Evolutionary conservation across 495 filamentous ascomycete genomes (phyloP).

Genomic region (Penicillium argentinense): DNA sequence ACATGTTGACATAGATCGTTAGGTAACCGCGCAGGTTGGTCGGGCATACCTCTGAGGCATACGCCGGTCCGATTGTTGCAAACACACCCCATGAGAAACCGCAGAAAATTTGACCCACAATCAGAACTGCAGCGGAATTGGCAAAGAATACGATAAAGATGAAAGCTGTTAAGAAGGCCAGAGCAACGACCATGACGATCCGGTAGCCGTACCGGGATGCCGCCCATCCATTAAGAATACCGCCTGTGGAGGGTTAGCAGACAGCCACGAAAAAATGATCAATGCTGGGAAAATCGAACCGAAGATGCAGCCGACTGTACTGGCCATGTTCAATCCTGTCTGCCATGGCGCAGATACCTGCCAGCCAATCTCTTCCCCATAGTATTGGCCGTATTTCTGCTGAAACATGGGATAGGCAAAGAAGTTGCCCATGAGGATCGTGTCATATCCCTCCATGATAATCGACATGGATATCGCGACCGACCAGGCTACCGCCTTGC

Average conservation of each 20-base stretch:
- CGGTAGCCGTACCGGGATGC: constrained; percentile 49
- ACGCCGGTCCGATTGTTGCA: constrained; percentile 57
- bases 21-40: constrained; percentile 55
- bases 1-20: constrained; percentile 62
- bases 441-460: constrained; percentile 55
- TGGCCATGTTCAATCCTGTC: constrained; percentile 34
- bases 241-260: constrained; percentile 14
- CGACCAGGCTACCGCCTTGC: constrained; percentile 51
- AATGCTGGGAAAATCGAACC: constrained; percentile 12
- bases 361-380: constrained; percentile 17
- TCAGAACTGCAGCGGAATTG: constrained; percentile 37
- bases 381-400: constrained; percentile 34
- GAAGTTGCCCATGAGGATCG: constrained; percentile 44
- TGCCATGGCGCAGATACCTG: constrained; percentile 39
- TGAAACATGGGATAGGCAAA: constrained; percentile 39
- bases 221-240: constrained; percentile 43
- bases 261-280: neutral
- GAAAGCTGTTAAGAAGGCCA: constrained; percentile 45
- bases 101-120: constrained; percentile 45
- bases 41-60: constrained; percentile 63
- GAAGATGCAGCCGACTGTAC: constrained; percentile 34
- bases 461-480: constrained; percentile 44
- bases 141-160: constrained; percentile 58
- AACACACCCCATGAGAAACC: constrained; percentile 54
- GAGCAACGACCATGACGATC: constrained; percentile 39